Conservation (phyloP, 2,329 filamentous ascomycete genomes). For the Clarireedia homoeocarpa region DNA sequence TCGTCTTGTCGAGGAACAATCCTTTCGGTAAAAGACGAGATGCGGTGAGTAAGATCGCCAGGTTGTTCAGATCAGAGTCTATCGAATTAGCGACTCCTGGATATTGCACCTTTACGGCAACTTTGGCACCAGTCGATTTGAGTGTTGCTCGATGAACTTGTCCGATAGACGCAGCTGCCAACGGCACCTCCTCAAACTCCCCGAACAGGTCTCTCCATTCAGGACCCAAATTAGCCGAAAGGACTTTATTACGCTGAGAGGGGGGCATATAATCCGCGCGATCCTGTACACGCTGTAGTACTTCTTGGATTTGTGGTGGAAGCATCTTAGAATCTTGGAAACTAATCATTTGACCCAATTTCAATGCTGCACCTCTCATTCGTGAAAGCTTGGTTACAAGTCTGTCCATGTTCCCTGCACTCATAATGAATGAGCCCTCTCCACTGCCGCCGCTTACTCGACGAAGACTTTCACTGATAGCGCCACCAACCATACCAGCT, state of each 20-base stretch:
- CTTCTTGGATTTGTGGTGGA: slow-evolving; percentile 76
- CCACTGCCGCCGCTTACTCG: slow-evolving; percentile 64
- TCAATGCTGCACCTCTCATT: slow-evolving; percentile 95
- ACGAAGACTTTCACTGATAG: slow-evolving; percentile 76
- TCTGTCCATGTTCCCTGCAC: slow-evolving; percentile 83
- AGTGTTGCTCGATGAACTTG: slow-evolving; percentile 86
- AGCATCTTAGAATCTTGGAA: slow-evolving; percentile 97
- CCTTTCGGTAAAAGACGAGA: slow-evolving; percentile 86
- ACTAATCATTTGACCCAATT: slow-evolving; percentile 96
- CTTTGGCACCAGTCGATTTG: slow-evolving; percentile 62
- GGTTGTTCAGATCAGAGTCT: slow-evolving; percentile 90
- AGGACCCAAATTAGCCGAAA: slow-evolving; percentile 67
- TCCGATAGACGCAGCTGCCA: slow-evolving; percentile 93
- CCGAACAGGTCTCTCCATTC: slow-evolving; percentile 80
- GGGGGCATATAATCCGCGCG: slow-evolving; percentile 97
- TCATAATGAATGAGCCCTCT: slow-evolving; percentile 76
- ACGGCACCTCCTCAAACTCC: slow-evolving; percentile 82
- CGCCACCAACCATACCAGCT: slow-evolving; percentile 91
- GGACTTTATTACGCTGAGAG: slow-evolving; percentile 81
- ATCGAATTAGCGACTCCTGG: slow-evolving; percentile 94
- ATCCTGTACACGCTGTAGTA: slow-evolving; percentile 91
- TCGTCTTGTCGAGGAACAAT: slow-evolving; percentile 92
- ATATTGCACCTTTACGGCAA: slow-evolving; percentile 97
- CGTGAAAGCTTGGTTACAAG: slow-evolving; percentile 87
- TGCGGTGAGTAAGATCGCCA: slow-evolving; percentile 82